Conservation (phyloP, 305 asterid genomes). For the Solanum hybrid region DNA sequence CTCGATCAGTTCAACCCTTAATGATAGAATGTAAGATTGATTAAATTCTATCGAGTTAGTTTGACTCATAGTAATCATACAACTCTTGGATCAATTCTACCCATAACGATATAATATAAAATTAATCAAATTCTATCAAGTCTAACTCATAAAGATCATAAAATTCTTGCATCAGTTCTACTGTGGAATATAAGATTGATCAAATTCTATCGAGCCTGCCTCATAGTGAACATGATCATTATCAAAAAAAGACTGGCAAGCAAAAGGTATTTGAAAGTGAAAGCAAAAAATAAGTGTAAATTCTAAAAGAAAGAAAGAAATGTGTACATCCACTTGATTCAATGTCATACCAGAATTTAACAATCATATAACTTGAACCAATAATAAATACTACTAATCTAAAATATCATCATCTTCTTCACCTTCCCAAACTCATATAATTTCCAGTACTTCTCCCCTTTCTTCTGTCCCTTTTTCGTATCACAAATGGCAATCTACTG, state of each 20-base stretch:
- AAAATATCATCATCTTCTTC: not conserved
- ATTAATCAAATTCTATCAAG: not conserved
- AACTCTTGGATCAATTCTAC: not conserved
- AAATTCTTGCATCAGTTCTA: not conserved
- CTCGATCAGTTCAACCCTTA: not conserved
- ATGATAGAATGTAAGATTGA: no score
- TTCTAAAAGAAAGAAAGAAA: not conserved
- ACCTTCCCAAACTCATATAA: not conserved
- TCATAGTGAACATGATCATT: not conserved
- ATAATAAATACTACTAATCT: not conserved
- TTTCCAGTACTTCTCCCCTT: not conserved
- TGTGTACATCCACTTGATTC: not conserved
- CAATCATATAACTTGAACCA: not conserved
- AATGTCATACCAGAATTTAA: not conserved
- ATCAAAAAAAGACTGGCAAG: not conserved
- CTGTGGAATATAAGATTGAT: not conserved
- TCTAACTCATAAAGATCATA: not conserved
- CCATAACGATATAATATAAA: not conserved
- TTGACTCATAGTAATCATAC: no score
- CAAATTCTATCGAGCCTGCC: not conserved
- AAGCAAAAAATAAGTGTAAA: not conserved
- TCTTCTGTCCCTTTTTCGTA: not conserved
- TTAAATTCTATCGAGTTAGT: no score
- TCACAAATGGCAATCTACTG: not conserved
- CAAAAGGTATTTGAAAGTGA: not conserved